These are phyloP conservation scores for Recurvomyces mirabilis DNA, from an alignment of 495 filamentous ascomycete species.

Conservation along the genomic window DNA sequence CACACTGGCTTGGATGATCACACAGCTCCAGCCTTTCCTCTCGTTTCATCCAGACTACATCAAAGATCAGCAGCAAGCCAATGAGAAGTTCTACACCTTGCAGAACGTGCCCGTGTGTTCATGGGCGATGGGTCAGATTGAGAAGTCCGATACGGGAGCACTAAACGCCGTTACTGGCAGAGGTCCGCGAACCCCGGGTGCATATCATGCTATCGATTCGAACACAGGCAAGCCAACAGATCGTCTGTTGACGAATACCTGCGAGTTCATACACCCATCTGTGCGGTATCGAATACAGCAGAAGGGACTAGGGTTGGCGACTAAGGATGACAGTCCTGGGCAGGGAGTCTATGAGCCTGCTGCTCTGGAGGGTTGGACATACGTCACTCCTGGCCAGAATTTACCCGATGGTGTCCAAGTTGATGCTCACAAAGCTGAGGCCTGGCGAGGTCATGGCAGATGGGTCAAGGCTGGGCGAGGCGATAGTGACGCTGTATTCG, in stretches of 20 bases:
- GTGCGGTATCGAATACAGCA: conserved; percentile 41
- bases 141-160: neutral
- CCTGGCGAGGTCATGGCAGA: neutral
- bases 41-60: neutral
- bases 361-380: conserved; percentile 37
- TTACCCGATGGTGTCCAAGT: neutral
- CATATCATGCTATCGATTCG: too few species aligned
- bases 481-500: neutral
- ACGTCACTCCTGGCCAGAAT: neutral
- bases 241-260: too few species aligned
- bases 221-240: too few species aligned
- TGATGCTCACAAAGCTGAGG: neutral
- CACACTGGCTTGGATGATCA: conserved; percentile 12
- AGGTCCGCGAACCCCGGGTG: conserved; percentile 42
- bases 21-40: neutral
- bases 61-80: neutral
- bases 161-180: conserved; percentile 1
- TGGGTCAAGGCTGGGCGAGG: neutral
- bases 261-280: too few species aligned
- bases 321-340: conserved; percentile 36
- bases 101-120: neutral
- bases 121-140: conserved; percentile 4
- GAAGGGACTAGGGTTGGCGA: conserved; percentile 38
- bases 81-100: neutral
- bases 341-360: conserved; percentile 38